Conservation (phyloP, 177 flowering plant species). For the Vitis hybrid region DNA sequence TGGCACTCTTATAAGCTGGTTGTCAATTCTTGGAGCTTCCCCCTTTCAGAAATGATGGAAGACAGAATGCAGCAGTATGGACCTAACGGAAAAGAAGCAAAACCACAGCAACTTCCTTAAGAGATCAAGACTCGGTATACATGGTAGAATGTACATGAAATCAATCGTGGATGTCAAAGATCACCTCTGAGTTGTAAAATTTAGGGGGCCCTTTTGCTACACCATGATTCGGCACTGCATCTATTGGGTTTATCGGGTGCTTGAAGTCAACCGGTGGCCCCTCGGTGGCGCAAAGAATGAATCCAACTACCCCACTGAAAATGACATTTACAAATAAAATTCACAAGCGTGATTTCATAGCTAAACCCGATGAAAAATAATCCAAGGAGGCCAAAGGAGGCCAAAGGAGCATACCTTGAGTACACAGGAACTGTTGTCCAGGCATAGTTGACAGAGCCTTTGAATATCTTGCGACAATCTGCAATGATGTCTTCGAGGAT, state of each 20-base stretch:
- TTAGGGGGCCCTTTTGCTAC: slow-evolving; percentile 24
- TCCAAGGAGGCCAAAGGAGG: too few relatives aligned
- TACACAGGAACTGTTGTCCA: slow-evolving; percentile 29
- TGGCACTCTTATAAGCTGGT: too few relatives aligned
- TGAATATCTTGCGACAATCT: slow-evolving; percentile 13
- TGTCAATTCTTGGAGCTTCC: neutral
- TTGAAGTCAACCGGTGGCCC: slow-evolving; percentile 36
- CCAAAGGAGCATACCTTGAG: slow-evolving; percentile 14
- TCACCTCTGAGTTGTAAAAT: slow-evolving; percentile 41
- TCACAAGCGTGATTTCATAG: too few relatives aligned
- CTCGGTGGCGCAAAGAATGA: slow-evolving; percentile 40
- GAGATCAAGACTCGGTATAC: too few relatives aligned
- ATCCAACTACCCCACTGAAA: slow-evolving; percentile 32
- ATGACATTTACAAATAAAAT: neutral
- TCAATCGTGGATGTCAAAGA: neutral
- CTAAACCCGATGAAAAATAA: too few relatives aligned
- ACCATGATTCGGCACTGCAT: slow-evolving; percentile 9
- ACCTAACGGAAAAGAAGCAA: slow-evolving; percentile 12
- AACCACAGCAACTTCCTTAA: too few relatives aligned
- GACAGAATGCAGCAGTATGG: slow-evolving; percentile 30
- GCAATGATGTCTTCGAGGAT: neutral
- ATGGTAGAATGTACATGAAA: neutral
- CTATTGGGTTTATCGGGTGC: slow-evolving; percentile 23
- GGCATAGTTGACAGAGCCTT: slow-evolving; percentile 29
- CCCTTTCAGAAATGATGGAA: slow-evolving; percentile 24